Evolutionary conservation across 805 yeast genomes (phyloP), one percentile per base, ranked within the genome.

Genomic region (Nakazawaea holstii): DNA sequence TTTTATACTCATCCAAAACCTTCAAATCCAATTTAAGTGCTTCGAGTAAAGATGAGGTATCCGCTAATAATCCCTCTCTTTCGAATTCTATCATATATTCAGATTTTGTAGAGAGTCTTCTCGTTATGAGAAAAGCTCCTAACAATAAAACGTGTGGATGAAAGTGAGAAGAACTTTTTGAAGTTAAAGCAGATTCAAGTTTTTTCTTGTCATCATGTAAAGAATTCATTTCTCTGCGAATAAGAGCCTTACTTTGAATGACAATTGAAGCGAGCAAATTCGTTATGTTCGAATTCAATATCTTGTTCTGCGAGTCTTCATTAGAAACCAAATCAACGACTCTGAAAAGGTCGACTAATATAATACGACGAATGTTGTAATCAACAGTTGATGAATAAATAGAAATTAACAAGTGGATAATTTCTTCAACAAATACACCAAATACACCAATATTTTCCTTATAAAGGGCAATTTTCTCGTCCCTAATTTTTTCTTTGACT

Each of bases 351-450:
- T 79, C 72, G 10, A 81, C 62, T 20, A 86, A 62, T 1, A 76
- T 77, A 44, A 76, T 69, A 46, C 80, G 72, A 53, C 94, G 74
- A 7, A 85, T 70, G 13, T 76, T 77, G 52, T 73, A 78, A 49
- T 86, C 88, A 58, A 86, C 83, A 0, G 92, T 75, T 2, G 92
- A 81, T 32, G 85, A 81, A 56, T 82, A 88, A 8, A 87, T 74
- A 51, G 77, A 80, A 9, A 85, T 61, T 45, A 88, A 57, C 4
- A 82, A 53, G 0, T 78, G 73, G 59, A 82, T 76, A 4, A 81
- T 58, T 8, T 70, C 68, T 39, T 65, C 65, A 6, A 75, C 66
- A 57, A 84, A 78, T 1, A 46, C 30, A 17, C 56, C 49, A 30
- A 62, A 57, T 30, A 59, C 58, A 3, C 52, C 58, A 1, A 51